A percentile compares a stretch with the other conserved stretches of the same genome.
These are phyloP conservation scores for Nicotiana tabacum DNA, from an alignment of 257 asterid genomes.

Conservation along the genomic window DNA sequence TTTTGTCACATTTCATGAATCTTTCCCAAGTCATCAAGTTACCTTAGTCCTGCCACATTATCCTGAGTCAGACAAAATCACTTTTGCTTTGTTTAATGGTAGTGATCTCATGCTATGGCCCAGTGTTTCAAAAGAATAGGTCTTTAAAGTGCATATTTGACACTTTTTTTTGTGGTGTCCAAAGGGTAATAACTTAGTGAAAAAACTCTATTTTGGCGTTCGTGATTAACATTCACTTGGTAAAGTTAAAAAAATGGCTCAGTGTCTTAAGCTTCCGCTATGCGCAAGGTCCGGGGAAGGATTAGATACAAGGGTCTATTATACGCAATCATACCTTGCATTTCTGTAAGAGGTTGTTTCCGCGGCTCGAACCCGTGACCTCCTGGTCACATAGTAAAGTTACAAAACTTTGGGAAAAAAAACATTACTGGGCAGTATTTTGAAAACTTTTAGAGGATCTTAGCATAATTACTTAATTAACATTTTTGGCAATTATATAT, in stretches of 20 bases:
- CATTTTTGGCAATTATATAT: too few relatives aligned
- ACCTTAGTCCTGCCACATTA: conserved; percentile 28
- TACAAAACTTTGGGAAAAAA: neutral
- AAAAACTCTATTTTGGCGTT: neutral
- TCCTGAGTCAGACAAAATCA: conserved; percentile 38
- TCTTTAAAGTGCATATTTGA: conserved; percentile 23
- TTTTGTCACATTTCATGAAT: neutral
- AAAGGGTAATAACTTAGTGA: neutral
- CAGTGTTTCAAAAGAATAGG: conserved; percentile 23
- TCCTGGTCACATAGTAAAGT: too few relatives aligned
- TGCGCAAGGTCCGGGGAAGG: too few relatives aligned
- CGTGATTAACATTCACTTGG: neutral
- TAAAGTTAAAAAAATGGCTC: too few relatives aligned
- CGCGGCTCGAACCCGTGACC: too few relatives aligned
- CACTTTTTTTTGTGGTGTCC: conserved; percentile 15
- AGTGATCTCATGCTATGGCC: conserved; percentile 32
- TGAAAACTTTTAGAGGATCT: too few relatives aligned
- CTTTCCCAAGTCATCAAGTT: conserved; percentile 18
- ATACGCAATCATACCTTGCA: too few relatives aligned
- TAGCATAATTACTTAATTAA: too few relatives aligned
- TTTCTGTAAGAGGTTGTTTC: too few relatives aligned
- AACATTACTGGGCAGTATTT: too few relatives aligned
- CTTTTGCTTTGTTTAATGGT: conserved; percentile 14
- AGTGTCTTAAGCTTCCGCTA: too few relatives aligned
- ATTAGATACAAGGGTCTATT: too few relatives aligned